phyloP scores from a whole-genome alignment of 139 green algal species.

The Protoeuglena noctilucae region DNA sequence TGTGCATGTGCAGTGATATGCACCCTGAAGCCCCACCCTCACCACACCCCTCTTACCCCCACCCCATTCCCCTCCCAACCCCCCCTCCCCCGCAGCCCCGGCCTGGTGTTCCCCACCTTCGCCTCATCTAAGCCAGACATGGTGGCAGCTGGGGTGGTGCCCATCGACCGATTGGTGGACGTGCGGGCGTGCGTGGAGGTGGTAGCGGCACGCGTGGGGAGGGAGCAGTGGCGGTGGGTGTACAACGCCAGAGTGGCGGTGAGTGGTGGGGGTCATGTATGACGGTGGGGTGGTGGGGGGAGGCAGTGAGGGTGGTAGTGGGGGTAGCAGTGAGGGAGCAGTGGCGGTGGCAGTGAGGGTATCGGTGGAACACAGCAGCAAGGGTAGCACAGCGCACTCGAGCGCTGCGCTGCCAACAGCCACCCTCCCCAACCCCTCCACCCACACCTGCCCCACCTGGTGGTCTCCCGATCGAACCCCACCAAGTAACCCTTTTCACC shows the following conservation, averaged over 20 bases:
- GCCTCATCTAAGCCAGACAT: conserved; percentile 78
- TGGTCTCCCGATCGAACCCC: neutral
- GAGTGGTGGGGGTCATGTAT: too few relatives aligned
- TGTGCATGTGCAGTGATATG: neutral
- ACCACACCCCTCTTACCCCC: neutral
- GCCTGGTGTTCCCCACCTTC: conserved; percentile 86
- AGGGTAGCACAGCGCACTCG: too few relatives aligned
- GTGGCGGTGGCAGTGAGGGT: too few relatives aligned
- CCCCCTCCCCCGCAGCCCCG: conserved; percentile 12
- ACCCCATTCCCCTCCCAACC: neutral
- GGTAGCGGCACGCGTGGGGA: conserved; percentile 30
- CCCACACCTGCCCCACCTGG: neutral
- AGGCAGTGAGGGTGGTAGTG: too few relatives aligned
- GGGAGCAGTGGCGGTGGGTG: conserved; percentile 20
- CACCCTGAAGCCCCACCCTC: neutral
- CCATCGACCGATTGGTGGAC: conserved; percentile 90
- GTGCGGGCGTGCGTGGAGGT: conserved; percentile 55
- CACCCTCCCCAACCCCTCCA: too few relatives aligned
- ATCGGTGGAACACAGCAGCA: too few relatives aligned
- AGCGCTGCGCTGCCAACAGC: too few relatives aligned
- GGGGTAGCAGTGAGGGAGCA: too few relatives aligned
- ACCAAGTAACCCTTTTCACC: neutral
- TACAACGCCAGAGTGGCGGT: too few relatives aligned
- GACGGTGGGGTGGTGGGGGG: too few relatives aligned
- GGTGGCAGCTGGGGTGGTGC: conserved; percentile 89